Base-by-base conservation (phyloP, 495 filamentous ascomycete species). In the Rusavskia elegans region DNA sequence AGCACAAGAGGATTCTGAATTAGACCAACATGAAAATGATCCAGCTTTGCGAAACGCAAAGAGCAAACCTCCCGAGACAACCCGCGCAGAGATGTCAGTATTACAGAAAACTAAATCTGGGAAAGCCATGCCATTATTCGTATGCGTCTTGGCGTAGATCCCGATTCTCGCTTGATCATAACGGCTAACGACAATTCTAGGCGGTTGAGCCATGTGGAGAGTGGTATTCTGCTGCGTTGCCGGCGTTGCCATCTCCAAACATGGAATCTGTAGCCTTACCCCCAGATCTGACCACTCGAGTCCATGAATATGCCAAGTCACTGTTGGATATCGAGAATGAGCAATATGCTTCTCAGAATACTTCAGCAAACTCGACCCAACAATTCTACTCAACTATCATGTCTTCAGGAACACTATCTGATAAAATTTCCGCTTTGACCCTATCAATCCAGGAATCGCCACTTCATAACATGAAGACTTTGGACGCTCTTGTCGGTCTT, bases 331-430 rank as follows among this genome's bases (percentile, higher is more conserved):
- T 77, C 27, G 92, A 98, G 68, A 75, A 74, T 64, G 66, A 76
- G 41, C 55, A 82, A 66, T 83, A 87, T 63, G 65, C 69, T 10
- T 66, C 74, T 60, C 56, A 75, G 57, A 57, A 74, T 51, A 64
- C 70, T 10, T 72, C 73, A 1, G 68, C 77, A 21, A 83, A 85
- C 40, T 95, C 92, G 1, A 85, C 89, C 10, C 82, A 89, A 61
- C 92, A 84, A 65, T 98, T 97, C 71, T 80, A 96, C 70, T 84
- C 85, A 2, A 93, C 88, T 5, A 94, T 98, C 64, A 96, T 98
- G 92, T 70, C 88, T 16, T 88, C 89, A 1, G 92, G 92, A 69
- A 98, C 93, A 8, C 75, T 95, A 49, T 92, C 88, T 35, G 92
- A 98, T 68, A 97, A 95, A 65, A 85, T 96, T 29, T 96, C 93